Conservation (phyloP, 2,329 filamentous ascomycete species). For the Dactylellina sp. region DNA sequence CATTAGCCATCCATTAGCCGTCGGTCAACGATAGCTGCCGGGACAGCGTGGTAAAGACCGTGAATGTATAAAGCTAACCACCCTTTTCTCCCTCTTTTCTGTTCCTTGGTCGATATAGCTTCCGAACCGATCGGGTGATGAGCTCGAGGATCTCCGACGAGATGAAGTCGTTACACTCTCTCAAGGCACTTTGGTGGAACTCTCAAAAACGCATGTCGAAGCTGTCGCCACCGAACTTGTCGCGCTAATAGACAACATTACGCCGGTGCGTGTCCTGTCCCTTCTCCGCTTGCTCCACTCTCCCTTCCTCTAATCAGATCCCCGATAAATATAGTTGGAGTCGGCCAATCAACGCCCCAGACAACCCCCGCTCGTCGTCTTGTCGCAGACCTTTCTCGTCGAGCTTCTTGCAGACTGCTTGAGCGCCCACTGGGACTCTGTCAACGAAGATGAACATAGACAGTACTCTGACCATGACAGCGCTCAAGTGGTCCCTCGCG, state of each 20-base stretch:
- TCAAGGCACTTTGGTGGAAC: slow-evolving; percentile 59
- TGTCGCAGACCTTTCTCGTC: slow-evolving; percentile 75
- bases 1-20: no score
- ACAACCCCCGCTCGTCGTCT: slow-evolving; percentile 65
- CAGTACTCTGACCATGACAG: slow-evolving; percentile 5
- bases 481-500: slow-evolving; percentile 38
- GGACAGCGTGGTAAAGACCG: neutral
- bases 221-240: slow-evolving; percentile 59
- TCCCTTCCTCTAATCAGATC: slow-evolving; percentile 43
- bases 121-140: slow-evolving; percentile 60
- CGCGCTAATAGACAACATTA: slow-evolving; percentile 60
- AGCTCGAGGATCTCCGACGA: slow-evolving; percentile 60
- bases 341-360: slow-evolving; percentile 33
- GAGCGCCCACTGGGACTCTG: slow-evolving; percentile 71
- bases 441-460: slow-evolving; percentile 70
- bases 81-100: neutral
- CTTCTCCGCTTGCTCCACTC: neutral
- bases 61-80: slow-evolving; percentile 5
- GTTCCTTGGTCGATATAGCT: slow-evolving; percentile 56
- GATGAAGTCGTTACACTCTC: slow-evolving; percentile 60
- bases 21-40: neutral
- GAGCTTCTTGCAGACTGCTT: slow-evolving; percentile 75
- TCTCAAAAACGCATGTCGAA: slow-evolving; percentile 60
- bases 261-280: slow-evolving; percentile 56
- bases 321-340: slow-evolving; percentile 27